phyloP scores from a whole-genome alignment of 495 filamentous ascomycete species.

The Chaetomium fimeti region DNA sequence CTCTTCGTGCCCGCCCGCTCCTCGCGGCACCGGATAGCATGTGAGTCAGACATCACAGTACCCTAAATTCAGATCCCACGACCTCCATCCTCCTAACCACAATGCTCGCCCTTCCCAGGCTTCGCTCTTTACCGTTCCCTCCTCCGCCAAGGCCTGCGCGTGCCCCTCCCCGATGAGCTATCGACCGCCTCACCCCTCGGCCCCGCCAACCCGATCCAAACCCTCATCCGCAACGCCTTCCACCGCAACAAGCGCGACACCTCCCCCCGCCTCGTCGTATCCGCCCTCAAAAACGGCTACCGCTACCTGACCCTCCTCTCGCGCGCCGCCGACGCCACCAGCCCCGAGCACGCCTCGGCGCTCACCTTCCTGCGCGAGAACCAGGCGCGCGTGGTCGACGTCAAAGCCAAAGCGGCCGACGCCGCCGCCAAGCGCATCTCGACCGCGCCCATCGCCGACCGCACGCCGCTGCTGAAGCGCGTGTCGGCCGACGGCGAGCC shows the following conservation, averaged over 20 bases:
- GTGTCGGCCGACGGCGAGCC: slow-evolving; percentile 32
- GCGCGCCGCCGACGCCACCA: slow-evolving; percentile 18
- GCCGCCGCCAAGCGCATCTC: not conserved
- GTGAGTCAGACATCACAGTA: slow-evolving; percentile 46
- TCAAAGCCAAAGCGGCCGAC: slow-evolving; percentile 7
- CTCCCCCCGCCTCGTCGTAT: slow-evolving; percentile 53
- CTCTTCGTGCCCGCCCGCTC: slow-evolving; percentile 49
- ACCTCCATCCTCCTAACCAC: not conserved
- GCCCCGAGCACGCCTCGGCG: slow-evolving; percentile 31
- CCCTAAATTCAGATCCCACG: not conserved
- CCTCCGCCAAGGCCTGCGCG: slow-evolving; percentile 55
- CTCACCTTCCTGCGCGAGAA: slow-evolving; percentile 39
- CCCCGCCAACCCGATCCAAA: slow-evolving; percentile 42
- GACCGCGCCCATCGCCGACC: slow-evolving; percentile 21
- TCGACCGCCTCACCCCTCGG: slow-evolving; percentile 40
- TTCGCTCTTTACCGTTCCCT: slow-evolving; percentile 73
- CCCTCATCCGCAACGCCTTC: slow-evolving; percentile 56
- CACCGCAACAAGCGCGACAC: slow-evolving; percentile 54
- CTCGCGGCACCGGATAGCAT: slow-evolving; percentile 62
- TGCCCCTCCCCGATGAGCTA: slow-evolving; percentile 48
- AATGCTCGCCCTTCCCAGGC: slow-evolving; percentile 43
- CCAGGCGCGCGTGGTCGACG: slow-evolving; percentile 26
- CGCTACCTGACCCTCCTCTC: slow-evolving; percentile 33
- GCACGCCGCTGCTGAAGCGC: slow-evolving; percentile 37
- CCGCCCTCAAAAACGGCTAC: slow-evolving; percentile 65